Evolutionary conservation across 441 rosid species (phyloP).

Genomic region (Hura crepitans): DNA sequence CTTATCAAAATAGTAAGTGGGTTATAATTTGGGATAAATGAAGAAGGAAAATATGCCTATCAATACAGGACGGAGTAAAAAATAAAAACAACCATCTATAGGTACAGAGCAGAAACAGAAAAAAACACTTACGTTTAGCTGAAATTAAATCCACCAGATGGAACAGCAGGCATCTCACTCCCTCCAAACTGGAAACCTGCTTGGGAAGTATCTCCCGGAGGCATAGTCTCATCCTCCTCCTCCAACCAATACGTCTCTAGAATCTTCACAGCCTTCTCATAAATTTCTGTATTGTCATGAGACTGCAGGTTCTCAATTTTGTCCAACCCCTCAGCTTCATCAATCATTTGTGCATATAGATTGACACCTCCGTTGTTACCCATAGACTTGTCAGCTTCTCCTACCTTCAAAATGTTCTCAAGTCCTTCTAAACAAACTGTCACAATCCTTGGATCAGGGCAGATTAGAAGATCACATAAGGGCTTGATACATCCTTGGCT

Average conservation of each 20-base stretch:
- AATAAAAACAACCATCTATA: no score
- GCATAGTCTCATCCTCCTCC: conserved; percentile 69
- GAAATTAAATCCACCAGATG: conserved; percentile 84
- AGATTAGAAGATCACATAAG: conserved; percentile 78
- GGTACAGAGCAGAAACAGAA: no score
- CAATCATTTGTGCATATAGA: conserved; percentile 67
- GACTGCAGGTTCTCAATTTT: conserved; percentile 74
- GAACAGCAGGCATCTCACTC: conserved; percentile 45
- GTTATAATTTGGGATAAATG: no score
- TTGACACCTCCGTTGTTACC: conserved; percentile 55
- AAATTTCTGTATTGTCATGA: conserved; percentile 67
- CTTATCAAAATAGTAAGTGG: no score
- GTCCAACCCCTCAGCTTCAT: conserved; percentile 74
- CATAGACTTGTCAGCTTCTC: conserved; percentile 62
- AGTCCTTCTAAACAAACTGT: conserved; percentile 82
- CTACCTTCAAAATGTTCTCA: conserved; percentile 82
- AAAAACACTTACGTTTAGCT: conserved; percentile 35
- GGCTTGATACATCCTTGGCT: conserved; percentile 80
- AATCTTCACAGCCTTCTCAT: conserved; percentile 75
- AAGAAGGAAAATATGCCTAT: no score
- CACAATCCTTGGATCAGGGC: conserved; percentile 85
- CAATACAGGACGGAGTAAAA: no score
- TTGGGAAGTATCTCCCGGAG: conserved; percentile 56
- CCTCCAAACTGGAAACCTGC: conserved; percentile 63
- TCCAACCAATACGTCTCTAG: conserved; percentile 84